Conservation (phyloP, 1,284 basidiomycete genomes). For the Cutaneotrichosporon cavernicola region DNA sequence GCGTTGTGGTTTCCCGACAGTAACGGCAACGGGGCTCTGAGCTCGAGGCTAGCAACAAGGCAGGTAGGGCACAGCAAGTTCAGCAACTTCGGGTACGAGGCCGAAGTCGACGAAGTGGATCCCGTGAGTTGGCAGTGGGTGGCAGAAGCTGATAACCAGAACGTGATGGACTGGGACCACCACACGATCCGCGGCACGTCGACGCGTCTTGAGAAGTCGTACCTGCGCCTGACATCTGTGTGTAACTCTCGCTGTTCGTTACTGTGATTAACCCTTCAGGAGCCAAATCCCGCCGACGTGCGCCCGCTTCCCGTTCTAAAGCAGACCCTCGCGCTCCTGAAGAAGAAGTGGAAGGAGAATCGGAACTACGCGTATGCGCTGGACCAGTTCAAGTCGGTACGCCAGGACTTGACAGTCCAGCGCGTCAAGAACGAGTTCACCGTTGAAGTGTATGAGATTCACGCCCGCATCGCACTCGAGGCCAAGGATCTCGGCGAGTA, state of each 20-base stretch:
- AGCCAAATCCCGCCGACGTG: conserved; percentile 91
- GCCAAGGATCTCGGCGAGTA: conserved; percentile 98
- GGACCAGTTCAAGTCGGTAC: conserved; percentile 95
- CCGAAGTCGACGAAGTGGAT: conserved; percentile 50
- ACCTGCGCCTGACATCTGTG: conserved; percentile 89
- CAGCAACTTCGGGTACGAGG: conserved; percentile 42
- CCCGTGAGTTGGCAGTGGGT: conserved; percentile 45
- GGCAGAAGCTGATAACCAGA: conserved; percentile 57
- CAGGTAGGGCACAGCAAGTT: conserved; percentile 45
- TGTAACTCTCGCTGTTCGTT: conserved; percentile 37
- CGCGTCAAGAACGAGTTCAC: conserved; percentile 99
- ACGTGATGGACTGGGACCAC: conserved; percentile 95
- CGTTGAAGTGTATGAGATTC: conserved; percentile 95
- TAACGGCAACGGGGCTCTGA: conserved; percentile 13
- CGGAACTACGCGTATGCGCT: conserved; percentile 85
- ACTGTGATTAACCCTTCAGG: conserved; percentile 56
- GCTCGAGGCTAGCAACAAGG: conserved; percentile 15
- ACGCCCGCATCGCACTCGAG: conserved; percentile 94
- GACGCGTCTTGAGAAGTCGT: conserved; percentile 88
- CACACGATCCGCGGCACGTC: conserved; percentile 92
- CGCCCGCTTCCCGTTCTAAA: conserved; percentile 82
- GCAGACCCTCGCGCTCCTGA: conserved; percentile 82
- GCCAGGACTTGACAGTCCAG: conserved; percentile 98
- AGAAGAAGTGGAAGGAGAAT: conserved; percentile 82
- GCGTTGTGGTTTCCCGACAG: conserved; percentile 36